Evolutionary conservation across 352 stramenopile species (phyloP).

Genomic region (Lagenidium giganteum): DNA sequence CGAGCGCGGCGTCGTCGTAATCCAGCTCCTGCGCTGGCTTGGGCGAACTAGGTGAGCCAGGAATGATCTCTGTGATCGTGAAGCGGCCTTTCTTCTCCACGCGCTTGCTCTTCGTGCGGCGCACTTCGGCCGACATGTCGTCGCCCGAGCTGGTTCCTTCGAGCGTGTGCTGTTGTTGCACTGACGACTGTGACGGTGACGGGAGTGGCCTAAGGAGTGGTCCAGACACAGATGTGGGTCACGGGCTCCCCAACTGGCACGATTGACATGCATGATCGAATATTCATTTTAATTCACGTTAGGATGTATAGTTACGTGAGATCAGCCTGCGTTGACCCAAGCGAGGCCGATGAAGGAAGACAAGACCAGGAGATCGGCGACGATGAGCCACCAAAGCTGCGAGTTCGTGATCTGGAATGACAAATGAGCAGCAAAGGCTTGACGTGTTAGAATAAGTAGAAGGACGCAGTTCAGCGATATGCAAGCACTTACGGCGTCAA

Average conservation of each 20-base stretch:
- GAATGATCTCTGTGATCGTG: slow-evolving; percentile 77
- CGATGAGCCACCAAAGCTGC: slow-evolving; percentile 55
- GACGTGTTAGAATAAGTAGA: background rate
- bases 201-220: no score
- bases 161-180: no score
- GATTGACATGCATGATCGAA: no score
- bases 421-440: background rate
- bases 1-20: slow-evolving; percentile 3
- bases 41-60: slow-evolving; percentile 40
- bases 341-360: slow-evolving; percentile 47
- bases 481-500: slow-evolving; percentile 35
- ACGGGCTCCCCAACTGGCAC: no score
- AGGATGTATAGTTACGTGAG: no score
- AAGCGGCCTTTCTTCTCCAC: slow-evolving; percentile 77
- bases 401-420: slow-evolving; percentile 40
- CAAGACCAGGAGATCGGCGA: slow-evolving; percentile 54
- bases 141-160: no score
- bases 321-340: slow-evolving; percentile 37
- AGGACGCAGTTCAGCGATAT: no score
- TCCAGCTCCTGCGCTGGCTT: slow-evolving; percentile 4
- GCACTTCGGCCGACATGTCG: background rate
- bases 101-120: slow-evolving; percentile 22
- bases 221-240: no score
- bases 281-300: no score
- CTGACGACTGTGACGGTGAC: no score